These are phyloP conservation scores for Komagataea norvegica DNA, from an alignment of 1,139 yeast species.

Conservation along the genomic window DNA sequence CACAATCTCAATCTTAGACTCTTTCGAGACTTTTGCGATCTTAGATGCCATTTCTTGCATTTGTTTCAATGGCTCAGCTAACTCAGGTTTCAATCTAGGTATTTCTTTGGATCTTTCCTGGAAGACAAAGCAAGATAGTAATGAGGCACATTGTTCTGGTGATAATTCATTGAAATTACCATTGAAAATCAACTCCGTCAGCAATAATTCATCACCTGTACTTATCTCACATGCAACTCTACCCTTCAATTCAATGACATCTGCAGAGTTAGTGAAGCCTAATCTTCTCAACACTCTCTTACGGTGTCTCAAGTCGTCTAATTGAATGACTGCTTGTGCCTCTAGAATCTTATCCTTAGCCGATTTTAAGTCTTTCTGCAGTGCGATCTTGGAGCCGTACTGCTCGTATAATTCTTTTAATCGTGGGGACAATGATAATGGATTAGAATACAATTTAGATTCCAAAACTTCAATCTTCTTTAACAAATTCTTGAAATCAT, in stretches of 20 bases:
- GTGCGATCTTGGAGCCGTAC: slow-evolving; percentile 59
- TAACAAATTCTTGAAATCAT: slow-evolving; percentile 63
- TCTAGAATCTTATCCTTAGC: slow-evolving; percentile 65
- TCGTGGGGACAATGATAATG: slow-evolving; percentile 62
- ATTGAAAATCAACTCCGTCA: slow-evolving; percentile 89
- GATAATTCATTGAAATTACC: slow-evolving; percentile 87
- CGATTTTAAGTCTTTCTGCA: slow-evolving; percentile 56
- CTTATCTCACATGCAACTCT: slow-evolving; percentile 95
- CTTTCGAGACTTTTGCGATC: slow-evolving; percentile 83
- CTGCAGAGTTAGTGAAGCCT: slow-evolving; percentile 80
- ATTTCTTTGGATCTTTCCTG: slow-evolving; percentile 91
- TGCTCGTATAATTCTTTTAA: slow-evolving; percentile 57
- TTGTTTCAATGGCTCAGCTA: slow-evolving; percentile 82
- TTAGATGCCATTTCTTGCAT: slow-evolving; percentile 87
- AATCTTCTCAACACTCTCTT: slow-evolving; percentile 80
- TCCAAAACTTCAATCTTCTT: slow-evolving; percentile 81
- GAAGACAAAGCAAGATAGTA: slow-evolving; percentile 91
- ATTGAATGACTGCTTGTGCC: slow-evolving; percentile 86
- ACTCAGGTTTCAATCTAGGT: slow-evolving; percentile 79
- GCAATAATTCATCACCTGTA: slow-evolving; percentile 84
- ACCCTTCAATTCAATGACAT: slow-evolving; percentile 91
- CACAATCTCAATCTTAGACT: slow-evolving; percentile 80
- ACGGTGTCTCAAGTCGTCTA: slow-evolving; percentile 89
- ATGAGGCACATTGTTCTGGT: slow-evolving; percentile 88
- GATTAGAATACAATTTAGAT: slow-evolving; percentile 63